These are phyloP conservation scores for Clonostachys byssicola DNA, from an alignment of 2,329 filamentous ascomycete species.

Conservation along the genomic window DNA sequence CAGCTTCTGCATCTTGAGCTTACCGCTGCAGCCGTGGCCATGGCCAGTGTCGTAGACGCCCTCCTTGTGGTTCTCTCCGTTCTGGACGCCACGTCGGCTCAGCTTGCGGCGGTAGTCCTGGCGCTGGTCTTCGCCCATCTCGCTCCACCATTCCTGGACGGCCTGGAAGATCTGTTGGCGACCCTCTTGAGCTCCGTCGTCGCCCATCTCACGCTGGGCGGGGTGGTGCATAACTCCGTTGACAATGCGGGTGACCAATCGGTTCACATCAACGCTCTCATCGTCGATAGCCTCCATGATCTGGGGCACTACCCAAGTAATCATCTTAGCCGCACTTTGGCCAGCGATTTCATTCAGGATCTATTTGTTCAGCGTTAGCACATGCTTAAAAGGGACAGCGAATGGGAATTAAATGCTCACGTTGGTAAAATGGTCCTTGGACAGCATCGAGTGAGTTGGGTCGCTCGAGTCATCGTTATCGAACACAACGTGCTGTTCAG, in stretches of 20 bases:
- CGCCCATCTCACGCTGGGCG: constrained; percentile 65
- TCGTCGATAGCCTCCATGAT: constrained; percentile 87
- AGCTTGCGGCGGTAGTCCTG: constrained; percentile 70
- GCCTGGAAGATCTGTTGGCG: constrained; percentile 74
- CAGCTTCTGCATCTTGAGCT: constrained; percentile 73
- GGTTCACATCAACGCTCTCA: constrained; percentile 63
- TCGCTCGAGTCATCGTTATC: constrained; percentile 71
- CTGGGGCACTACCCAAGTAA: constrained; percentile 85
- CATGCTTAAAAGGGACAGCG: no score
- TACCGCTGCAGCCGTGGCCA: constrained; percentile 76
- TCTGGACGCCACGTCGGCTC: constrained; percentile 71
- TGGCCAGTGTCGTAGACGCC: constrained; percentile 80
- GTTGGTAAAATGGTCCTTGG: constrained; percentile 93
- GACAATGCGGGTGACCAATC: constrained; percentile 72
- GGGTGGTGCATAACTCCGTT: constrained; percentile 85
- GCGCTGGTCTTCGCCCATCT: constrained; percentile 57
- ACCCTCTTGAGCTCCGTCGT: constrained; percentile 68
- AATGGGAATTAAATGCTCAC: constrained; percentile 28
- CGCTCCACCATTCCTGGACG: constrained; percentile 78
- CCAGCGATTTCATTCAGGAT: constrained; percentile 86
- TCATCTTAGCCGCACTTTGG: constrained; percentile 71
- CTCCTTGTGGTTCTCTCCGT: constrained; percentile 81
- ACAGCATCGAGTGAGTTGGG: constrained; percentile 92
- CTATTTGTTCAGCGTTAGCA: constrained; percentile 15
- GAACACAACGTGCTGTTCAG: constrained; percentile 85